Conservation (phyloP, 1,284 basidiomycete species). For the Bjerkandera adusta region DNA sequence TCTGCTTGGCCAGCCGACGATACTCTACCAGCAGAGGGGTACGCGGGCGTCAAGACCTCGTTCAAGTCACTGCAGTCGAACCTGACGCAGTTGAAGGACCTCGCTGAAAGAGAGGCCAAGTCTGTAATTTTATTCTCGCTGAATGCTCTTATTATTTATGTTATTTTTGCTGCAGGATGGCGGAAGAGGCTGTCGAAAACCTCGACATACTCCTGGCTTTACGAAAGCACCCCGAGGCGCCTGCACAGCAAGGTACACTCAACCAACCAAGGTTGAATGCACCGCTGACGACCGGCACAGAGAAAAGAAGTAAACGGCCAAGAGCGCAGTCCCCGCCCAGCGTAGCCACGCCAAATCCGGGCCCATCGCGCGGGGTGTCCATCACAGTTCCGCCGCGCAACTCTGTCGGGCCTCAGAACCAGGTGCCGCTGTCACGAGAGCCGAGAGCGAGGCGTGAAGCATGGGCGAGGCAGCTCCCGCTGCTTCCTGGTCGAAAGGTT, state of each 20-base stretch:
- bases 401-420: constrained; percentile 55
- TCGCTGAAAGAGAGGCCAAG: constrained; percentile 64
- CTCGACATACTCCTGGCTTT: constrained; percentile 68
- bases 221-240: constrained; percentile 61
- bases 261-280: too few species aligned
- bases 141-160: not conserved
- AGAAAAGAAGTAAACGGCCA: constrained; percentile 75
- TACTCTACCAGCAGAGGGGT: constrained; percentile 60
- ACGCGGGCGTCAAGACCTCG: constrained; percentile 58
- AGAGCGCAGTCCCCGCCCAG: constrained; percentile 63
- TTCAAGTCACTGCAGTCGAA: constrained; percentile 61
- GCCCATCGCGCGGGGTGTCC: constrained; percentile 39
- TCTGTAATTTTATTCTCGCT: constrained; percentile 33
- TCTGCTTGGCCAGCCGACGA: constrained; percentile 71
- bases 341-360: constrained; percentile 36
- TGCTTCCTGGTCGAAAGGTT: constrained; percentile 71
- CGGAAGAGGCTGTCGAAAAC: constrained; percentile 68
- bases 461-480: constrained; percentile 56
- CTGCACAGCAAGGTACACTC: constrained; percentile 40
- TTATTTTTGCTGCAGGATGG: constrained; percentile 43
- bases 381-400: constrained; percentile 54
- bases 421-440: constrained; percentile 59
- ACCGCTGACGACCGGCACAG: too few species aligned
- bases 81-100: constrained; percentile 57
- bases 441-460: constrained; percentile 63